Conservation (phyloP, 2,329 filamentous ascomycete species). For the Apiospora pterosperma region DNA sequence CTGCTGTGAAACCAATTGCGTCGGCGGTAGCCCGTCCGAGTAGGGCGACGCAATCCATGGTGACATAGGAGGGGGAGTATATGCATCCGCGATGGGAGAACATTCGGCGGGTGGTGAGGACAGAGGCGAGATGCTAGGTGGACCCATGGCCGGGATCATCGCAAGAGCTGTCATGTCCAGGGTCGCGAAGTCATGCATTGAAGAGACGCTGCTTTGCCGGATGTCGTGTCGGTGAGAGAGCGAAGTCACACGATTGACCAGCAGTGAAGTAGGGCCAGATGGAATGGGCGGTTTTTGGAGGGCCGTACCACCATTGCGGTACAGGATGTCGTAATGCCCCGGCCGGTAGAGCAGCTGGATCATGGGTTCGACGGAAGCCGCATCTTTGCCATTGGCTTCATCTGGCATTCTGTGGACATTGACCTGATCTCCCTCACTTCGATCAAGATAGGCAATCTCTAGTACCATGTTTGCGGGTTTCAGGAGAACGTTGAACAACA, state of each 20-base stretch:
- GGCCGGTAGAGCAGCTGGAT: slow-evolving; percentile 63
- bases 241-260: slow-evolving; percentile 50
- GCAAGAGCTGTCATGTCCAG: slow-evolving; percentile 41
- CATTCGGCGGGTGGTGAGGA: slow-evolving; percentile 28
- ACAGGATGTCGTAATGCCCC: slow-evolving; percentile 93
- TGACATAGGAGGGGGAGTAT: slow-evolving; percentile 31
- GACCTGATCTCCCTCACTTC: slow-evolving; percentile 73
- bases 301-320: slow-evolving; percentile 41
- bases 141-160: slow-evolving; percentile 37
- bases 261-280: slow-evolving; percentile 34
- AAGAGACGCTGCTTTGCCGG: not conserved
- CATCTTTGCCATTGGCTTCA: slow-evolving; percentile 44
- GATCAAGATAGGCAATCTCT: slow-evolving; percentile 88
- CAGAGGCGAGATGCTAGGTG: slow-evolving; percentile 27
- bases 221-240: slow-evolving; percentile 41
- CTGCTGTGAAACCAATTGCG: slow-evolving; percentile 21
- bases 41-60: slow-evolving; percentile 35
- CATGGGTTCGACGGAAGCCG: slow-evolving; percentile 42
- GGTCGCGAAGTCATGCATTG: slow-evolving; percentile 37
- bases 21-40: slow-evolving; percentile 23
- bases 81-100: slow-evolving; percentile 30
- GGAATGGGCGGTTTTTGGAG: slow-evolving; percentile 23
- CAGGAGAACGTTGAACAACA: slow-evolving; percentile 75
- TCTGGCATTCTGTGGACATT: slow-evolving; percentile 66
- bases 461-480: slow-evolving; percentile 75